Evolutionary conservation across 2,329 filamentous ascomycete species (phyloP), one percentile per base, ranked within the genome.

Genomic region (Mycogone perniciosa): DNA sequence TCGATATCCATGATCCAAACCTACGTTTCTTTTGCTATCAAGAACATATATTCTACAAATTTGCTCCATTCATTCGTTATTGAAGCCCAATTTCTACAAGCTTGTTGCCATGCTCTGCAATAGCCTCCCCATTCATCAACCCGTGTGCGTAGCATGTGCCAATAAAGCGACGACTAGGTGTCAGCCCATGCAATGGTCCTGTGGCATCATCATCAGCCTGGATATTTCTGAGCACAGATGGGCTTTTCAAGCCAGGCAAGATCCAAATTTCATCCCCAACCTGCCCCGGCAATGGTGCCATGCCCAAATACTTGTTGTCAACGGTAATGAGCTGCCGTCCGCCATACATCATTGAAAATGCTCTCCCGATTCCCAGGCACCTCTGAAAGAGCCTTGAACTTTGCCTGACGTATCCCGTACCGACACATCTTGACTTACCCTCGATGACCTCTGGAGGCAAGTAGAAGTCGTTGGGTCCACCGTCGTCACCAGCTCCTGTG

Each of bases 181-280:
- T 42, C 8, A 20, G 27, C 13, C 26, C 20, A 8, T 42, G 10
- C 13, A 29, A 29, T 20, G 39, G 27, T 10, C 10, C n/a, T 26
- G 39, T 42, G 13, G n/a, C 20, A 13, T 20, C 4, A 26, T 26
- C n/a, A 42, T 26, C 13, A 29, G 39, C 6, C 39, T 20, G 13
- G 20, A 42, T 27, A 42, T 42, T 20, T 9, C 54, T 48, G n/a
- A 60, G 43, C 6, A 61, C 51, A 7, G 53, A 57, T 6, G 56
- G 58, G 6, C 53, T 50, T 9, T 52, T 54, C 45, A 61, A 35
- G 20, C 60, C 59, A 7, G 60, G 53, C 29, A 62, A 26, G 31
- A 59, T 51, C 56, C 56, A 57, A 20, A 62, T 54, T 55, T 64
- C 60, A 52, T 64, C 56, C 30, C 49, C 54, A 5, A 35, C 39